A percentile compares a stretch with the other conserved stretches of the same genome.
Conservation (phyloP, 805 yeast genomes). For the Schwanniomyces pseudopolymorphus region DNA sequence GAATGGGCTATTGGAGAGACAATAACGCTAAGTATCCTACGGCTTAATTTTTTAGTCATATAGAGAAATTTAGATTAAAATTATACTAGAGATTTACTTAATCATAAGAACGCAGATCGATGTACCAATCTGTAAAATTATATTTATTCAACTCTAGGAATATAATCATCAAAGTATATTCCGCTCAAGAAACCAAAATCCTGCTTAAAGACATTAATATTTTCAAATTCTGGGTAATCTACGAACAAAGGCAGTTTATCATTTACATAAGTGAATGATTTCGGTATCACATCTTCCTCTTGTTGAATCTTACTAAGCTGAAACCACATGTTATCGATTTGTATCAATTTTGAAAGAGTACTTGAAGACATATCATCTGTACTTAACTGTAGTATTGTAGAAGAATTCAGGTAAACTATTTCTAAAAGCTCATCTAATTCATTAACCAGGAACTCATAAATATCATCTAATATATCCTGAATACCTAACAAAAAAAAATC, state of each 20-base stretch:
- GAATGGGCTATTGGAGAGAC: constrained; percentile 14
- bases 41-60: neutral
- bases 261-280: neutral
- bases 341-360: constrained; percentile 6
- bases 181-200: constrained; percentile 3
- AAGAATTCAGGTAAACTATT: neutral
- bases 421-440: neutral
- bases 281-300: constrained; percentile 4
- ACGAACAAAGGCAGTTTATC: neutral
- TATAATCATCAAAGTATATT: neutral
- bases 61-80: constrained; percentile 3
- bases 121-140: neutral
- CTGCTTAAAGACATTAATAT: constrained; percentile 1
- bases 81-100: too few relatives aligned
- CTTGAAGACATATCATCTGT: neutral
- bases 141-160: neutral
- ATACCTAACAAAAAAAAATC: neutral
- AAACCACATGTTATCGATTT: constrained; percentile 13
- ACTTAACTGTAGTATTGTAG: neutral
- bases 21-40: constrained; percentile 5
- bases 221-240: neutral
- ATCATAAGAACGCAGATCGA: too few relatives aligned
- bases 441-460: neutral
- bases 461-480: constrained; percentile 1
- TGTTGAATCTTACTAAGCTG: constrained; percentile 6